A percentile compares a stretch with the other conserved stretches of the same genome.
These are phyloP conservation scores for Penicillium waksmanii DNA, from an alignment of 495 filamentous ascomycete genomes.

Conservation along the genomic window DNA sequence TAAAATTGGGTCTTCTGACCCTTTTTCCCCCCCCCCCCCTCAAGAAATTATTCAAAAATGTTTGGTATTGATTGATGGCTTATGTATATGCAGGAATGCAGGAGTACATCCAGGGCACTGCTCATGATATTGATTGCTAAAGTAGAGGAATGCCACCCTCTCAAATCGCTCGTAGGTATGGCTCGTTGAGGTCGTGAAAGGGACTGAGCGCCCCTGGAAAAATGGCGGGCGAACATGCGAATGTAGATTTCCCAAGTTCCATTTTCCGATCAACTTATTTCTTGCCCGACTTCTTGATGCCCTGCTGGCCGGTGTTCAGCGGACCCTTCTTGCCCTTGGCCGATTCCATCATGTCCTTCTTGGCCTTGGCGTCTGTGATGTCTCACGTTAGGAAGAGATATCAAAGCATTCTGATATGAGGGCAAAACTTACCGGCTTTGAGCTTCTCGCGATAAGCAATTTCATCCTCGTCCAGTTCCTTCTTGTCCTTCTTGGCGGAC, in stretches of 20 bases:
- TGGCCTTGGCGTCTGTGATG: slow-evolving; percentile 70
- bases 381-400: neutral
- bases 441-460: slow-evolving; percentile 75
- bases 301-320: slow-evolving; percentile 76
- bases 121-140: slow-evolving; percentile 8
- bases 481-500: slow-evolving; percentile 74
- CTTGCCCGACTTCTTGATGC: slow-evolving; percentile 92
- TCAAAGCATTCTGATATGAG: neutral
- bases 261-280: slow-evolving; percentile 54
- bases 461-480: slow-evolving; percentile 78
- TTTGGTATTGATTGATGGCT: slow-evolving; percentile 3
- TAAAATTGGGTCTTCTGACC: too few species aligned
- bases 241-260: neutral
- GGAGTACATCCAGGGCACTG: slow-evolving; percentile 2
- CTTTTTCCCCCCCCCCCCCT: too few species aligned
- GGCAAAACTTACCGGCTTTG: slow-evolving; percentile 60
- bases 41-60: neutral
- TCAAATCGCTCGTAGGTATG: slow-evolving; percentile 23
- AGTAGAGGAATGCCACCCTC: slow-evolving; percentile 15
- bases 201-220: slow-evolving; percentile 64
- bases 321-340: slow-evolving; percentile 60
- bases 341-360: slow-evolving; percentile 72
- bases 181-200: slow-evolving; percentile 43
- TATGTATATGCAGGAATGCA: slow-evolving; percentile 6
- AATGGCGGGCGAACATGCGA: neutral